These are phyloP conservation scores for Fusarium mangiferae DNA, from an alignment of 2,329 filamentous ascomycete species.

Conservation along the genomic window DNA sequence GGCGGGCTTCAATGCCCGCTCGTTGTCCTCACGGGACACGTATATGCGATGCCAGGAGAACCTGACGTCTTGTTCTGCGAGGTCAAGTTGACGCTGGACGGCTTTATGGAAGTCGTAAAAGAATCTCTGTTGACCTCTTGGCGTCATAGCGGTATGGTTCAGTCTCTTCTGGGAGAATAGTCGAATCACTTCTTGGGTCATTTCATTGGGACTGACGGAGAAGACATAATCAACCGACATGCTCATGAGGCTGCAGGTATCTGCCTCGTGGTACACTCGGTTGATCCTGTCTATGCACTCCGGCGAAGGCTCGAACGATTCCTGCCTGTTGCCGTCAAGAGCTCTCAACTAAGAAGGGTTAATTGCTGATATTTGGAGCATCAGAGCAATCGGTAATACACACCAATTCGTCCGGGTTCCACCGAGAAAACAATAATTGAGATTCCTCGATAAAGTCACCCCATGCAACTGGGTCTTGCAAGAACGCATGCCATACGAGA, in stretches of 20 bases:
- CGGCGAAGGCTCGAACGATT: slow-evolving; percentile 3
- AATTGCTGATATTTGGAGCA: not conserved
- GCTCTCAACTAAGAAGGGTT: slow-evolving; percentile 7
- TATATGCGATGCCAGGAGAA: slow-evolving; percentile 37
- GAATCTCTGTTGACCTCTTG: not conserved
- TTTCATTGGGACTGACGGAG: not conserved
- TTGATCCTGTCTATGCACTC: slow-evolving; percentile 1
- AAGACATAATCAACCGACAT: slow-evolving; percentile 5
- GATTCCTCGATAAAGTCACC: not conserved
- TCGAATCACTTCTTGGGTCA: not conserved
- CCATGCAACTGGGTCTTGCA: slow-evolving; percentile 11
- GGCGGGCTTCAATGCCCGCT: slow-evolving; percentile 1
- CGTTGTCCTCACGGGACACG: not conserved
- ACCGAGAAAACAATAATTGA: not conserved
- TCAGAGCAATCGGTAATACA: not conserved
- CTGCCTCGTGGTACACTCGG: not conserved
- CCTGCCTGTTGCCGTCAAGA: not conserved
- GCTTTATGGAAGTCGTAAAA: slow-evolving; percentile 19
- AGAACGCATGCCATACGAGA: slow-evolving; percentile 27
- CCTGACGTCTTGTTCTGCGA: slow-evolving; percentile 10
- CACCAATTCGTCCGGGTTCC: slow-evolving; percentile 24
- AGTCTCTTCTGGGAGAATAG: not conserved
- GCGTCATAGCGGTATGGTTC: not conserved
- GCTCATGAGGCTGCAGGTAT: slow-evolving; percentile 7
- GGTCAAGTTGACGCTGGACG: slow-evolving; percentile 18